Conservation (phyloP, 257 asterid genomes). For the Solanum paucissectum region DNA sequence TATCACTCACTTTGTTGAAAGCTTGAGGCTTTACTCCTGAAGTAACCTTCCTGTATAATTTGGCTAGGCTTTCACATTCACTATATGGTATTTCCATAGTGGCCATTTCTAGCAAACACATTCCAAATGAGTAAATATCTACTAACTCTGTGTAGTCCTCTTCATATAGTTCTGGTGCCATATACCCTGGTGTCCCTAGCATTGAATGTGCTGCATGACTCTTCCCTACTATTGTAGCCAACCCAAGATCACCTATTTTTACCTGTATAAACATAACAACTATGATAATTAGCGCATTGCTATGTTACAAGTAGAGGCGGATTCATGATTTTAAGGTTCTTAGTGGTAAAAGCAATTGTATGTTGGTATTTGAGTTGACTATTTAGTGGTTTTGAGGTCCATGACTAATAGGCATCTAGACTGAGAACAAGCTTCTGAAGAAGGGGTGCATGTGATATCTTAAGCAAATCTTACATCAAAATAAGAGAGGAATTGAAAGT, state of each 20-base stretch:
- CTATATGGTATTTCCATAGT: constrained; percentile 21
- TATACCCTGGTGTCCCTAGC: constrained; percentile 20
- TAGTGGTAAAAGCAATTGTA: not conserved
- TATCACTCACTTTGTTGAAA: constrained; percentile 11
- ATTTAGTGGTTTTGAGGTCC: not conserved
- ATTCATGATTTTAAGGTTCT: not conserved
- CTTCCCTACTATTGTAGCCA: constrained; percentile 22
- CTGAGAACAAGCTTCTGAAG: not conserved
- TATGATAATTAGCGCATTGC: not conserved
- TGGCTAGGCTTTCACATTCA: constrained; percentile 20
- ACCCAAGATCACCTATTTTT: constrained; percentile 23
- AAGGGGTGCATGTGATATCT: not conserved
- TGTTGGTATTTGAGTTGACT: not conserved
- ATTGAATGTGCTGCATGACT: constrained; percentile 22
- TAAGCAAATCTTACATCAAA: not conserved
- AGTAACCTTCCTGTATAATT: constrained; percentile 18
- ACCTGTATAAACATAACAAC: not conserved
- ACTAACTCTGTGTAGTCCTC: constrained; percentile 21
- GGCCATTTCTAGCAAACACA: constrained; percentile 23
- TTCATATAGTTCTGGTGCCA: constrained; percentile 25
- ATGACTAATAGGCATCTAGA: not conserved
- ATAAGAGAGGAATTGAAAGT: not conserved
- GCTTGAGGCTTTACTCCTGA: constrained; percentile 20
- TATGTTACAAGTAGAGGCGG: not conserved
- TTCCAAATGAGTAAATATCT: constrained; percentile 20